Evolutionary conservation across 179 eudicot genomes (phyloP), one percentile per base, ranked within the genome.

Genomic region (Silene noctiflora): DNA sequence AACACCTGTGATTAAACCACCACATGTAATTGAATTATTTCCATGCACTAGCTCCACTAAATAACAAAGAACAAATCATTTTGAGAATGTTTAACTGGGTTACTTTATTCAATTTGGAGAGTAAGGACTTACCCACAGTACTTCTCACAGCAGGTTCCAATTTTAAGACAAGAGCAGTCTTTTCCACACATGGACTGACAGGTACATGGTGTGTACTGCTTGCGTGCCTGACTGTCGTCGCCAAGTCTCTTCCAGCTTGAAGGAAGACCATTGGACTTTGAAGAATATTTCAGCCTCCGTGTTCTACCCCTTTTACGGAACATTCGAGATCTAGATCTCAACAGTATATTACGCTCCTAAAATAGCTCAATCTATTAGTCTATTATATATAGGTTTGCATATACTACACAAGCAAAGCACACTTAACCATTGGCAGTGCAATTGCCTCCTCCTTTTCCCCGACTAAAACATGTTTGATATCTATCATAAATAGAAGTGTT

Each of bases 101-200:
- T 22, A 58, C 75, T 67, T 12, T 3, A 72, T 46, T 44, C 67
- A 77, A 5, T 48, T 76, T 56, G 62, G 77, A 67, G 71, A 44
- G 29, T 44, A 62, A 20, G 76, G 42, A 77, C 89, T 72, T 84
- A 93, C 99, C 98, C 97, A 80, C 99, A 95, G 66, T 93, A 95
- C 82, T 95, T 95, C 74, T 95, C 99, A 82, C 99, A 95, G 82
- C 97, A 93, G 72, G 84, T 89, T 82, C 92, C 98, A 68, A 85
- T 86, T 73, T 80, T 82, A 27, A 84, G 83, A 74, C 99, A 95
- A 61, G 97, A 82, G 84, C 99, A 95, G 69, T 93, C 85, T 80
- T 95, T 93, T 75, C 98, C 98, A 80, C 98, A 96, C 83, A 85
- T 80, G 53, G 84, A 66, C 84, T 85, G 69, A 82, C 99, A 96